Evolutionary conservation across 208 protist genomes (phyloP).

Genomic region (Trichomonas tenax): DNA sequence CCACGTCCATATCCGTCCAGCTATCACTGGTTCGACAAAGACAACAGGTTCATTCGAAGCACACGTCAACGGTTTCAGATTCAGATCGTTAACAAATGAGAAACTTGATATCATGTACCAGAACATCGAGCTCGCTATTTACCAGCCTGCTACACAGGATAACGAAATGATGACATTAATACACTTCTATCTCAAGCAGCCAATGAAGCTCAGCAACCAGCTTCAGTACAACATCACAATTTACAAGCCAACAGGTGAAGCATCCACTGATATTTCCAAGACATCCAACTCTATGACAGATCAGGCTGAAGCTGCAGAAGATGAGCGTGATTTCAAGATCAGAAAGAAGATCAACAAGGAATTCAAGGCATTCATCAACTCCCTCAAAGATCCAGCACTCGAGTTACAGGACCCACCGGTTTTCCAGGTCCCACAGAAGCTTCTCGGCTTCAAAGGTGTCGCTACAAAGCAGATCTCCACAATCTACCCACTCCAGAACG

Average conservation of each 20-base stretch:
- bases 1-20: neutral
- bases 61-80: neutral
- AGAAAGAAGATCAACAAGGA: neutral
- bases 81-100: neutral
- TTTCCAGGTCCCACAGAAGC: neutral
- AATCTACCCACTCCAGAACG: neutral
- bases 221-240: neutral
- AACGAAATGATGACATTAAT: neutral
- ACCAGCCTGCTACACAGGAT: neutral
- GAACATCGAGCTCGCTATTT: neutral
- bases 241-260: neutral
- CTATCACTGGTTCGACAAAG: neutral
- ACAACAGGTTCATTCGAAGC: neutral
- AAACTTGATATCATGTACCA: neutral
- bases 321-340: neutral
- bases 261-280: neutral
- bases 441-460: neutral
- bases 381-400: neutral
- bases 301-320: neutral
- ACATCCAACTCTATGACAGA: neutral
- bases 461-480: neutral
- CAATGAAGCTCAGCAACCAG: neutral
- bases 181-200: neutral
- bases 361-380: neutral
- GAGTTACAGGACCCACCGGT: neutral